Evolutionary conservation across 2,329 filamentous ascomycete species (phyloP).

Genomic region (Blumeriella jaapii): DNA sequence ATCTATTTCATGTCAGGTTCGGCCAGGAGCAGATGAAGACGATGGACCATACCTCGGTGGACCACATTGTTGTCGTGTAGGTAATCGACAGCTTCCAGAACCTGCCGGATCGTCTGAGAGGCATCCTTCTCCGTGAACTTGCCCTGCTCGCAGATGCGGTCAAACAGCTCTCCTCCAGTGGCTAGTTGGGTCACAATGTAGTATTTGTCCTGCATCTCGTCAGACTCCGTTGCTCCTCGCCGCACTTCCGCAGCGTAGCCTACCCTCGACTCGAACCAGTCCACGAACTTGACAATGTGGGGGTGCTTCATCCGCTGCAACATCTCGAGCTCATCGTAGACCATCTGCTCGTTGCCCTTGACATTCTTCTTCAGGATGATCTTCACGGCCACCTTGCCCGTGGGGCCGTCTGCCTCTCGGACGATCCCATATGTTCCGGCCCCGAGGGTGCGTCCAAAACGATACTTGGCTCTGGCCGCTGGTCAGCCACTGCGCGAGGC

Average conservation of each 20-base stretch:
- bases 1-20: slow-evolving; percentile 44
- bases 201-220: slow-evolving; percentile 72
- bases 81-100: slow-evolving; percentile 87
- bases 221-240: slow-evolving; percentile 2
- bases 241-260: slow-evolving; percentile 22
- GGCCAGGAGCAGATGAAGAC: background rate
- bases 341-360: slow-evolving; percentile 96
- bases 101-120: slow-evolving; percentile 87
- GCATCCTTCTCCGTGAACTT: slow-evolving; percentile 95
- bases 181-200: slow-evolving; percentile 97
- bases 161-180: slow-evolving; percentile 91
- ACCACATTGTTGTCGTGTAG: slow-evolving; percentile 92
- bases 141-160: slow-evolving; percentile 94
- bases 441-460: slow-evolving; percentile 84
- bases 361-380: slow-evolving; percentile 99
- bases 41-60: slow-evolving; percentile 61
- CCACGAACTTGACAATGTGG: slow-evolving; percentile 93
- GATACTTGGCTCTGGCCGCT: slow-evolving; percentile 62
- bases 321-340: slow-evolving; percentile 93
- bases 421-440: slow-evolving; percentile 98
- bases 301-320: slow-evolving; percentile 83
- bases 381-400: slow-evolving; percentile 88
- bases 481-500: slow-evolving; percentile 19
- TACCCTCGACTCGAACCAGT: slow-evolving; percentile 98
- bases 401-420: slow-evolving; percentile 77